These are phyloP conservation scores for Neofusicoccum sp. DNA, from an alignment of 2,329 filamentous ascomycete genomes.

Conservation along the genomic window DNA sequence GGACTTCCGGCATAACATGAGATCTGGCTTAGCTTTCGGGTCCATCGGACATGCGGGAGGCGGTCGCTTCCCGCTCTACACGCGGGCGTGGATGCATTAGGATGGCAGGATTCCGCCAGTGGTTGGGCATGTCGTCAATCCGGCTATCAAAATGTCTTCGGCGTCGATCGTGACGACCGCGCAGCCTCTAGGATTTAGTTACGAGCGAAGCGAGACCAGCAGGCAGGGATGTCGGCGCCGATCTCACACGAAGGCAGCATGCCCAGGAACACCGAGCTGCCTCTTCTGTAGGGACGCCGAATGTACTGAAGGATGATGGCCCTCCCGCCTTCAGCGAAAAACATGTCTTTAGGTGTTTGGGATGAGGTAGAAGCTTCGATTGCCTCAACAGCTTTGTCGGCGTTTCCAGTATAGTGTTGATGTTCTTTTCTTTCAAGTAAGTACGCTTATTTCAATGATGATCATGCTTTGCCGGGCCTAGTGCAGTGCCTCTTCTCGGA, in stretches of 20 bases:
- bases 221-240: background rate
- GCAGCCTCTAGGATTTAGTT: background rate
- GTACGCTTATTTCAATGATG: too few relatives aligned
- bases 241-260: background rate
- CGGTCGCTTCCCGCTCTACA: background rate
- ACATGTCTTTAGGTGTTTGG: background rate
- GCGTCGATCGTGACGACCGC: background rate
- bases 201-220: background rate
- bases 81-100: background rate
- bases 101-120: background rate
- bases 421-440: too few relatives aligned
- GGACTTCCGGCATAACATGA: background rate
- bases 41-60: background rate
- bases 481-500: too few relatives aligned
- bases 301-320: background rate
- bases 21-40: background rate
- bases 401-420: too few relatives aligned
- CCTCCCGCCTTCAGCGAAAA: background rate
- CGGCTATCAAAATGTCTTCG: background rate
- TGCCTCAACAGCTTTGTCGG: too few relatives aligned
- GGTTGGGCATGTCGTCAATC: background rate
- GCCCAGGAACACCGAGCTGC: background rate
- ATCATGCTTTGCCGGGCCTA: too few relatives aligned
- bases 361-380: constrained; percentile 8
- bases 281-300: background rate